phyloP scores from a whole-genome alignment of 2,329 filamentous ascomycete species.

The Botrytis porri region DNA sequence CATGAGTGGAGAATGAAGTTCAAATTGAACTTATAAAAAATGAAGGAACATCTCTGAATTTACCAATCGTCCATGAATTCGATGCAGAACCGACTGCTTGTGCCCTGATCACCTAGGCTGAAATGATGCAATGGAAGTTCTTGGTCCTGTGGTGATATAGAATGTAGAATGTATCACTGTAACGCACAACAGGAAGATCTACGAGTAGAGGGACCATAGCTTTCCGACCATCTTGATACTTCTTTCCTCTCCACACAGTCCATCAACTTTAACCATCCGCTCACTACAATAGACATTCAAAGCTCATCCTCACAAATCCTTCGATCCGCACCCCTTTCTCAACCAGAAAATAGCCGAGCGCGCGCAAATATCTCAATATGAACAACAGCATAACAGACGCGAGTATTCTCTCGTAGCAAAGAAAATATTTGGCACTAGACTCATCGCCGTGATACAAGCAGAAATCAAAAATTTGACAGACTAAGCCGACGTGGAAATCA shows the following conservation, averaged over 20 bases:
- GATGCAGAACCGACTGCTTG: neutral
- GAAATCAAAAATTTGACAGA: neutral
- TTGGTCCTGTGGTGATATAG: neutral
- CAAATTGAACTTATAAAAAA: neutral
- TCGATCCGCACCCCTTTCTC: too few species aligned
- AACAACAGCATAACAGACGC: neutral
- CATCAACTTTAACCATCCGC: neutral
- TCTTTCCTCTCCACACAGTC: neutral
- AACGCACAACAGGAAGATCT: neutral
- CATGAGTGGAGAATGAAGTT: neutral
- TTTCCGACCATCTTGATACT: too few species aligned
- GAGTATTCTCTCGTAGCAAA: neutral
- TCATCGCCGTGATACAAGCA: neutral
- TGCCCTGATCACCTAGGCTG: neutral
- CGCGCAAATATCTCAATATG: neutral
- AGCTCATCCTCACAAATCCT: too few species aligned
- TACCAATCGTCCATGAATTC: accelerated
- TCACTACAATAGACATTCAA: neutral
- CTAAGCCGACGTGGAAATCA: neutral
- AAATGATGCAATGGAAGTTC: neutral
- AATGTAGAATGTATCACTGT: neutral
- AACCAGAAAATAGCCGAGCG: neutral
- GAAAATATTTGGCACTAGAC: neutral
- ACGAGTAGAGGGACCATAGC: neutral
- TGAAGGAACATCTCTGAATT: neutral